Conservation (phyloP, 225 moss, liverwort and hornwort genomes). For the Straminergon stramineum region DNA sequence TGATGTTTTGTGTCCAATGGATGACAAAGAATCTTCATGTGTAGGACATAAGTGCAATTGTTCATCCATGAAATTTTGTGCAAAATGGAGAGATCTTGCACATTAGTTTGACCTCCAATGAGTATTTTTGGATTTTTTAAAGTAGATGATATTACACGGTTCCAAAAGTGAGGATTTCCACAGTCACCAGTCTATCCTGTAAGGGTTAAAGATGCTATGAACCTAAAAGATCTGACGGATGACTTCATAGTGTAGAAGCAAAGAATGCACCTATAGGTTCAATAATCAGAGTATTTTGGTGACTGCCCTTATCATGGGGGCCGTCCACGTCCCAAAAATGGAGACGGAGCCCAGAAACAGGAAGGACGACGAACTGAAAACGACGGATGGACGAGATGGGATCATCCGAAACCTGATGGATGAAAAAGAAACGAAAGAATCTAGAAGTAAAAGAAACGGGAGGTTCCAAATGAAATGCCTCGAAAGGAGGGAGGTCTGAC, state of each 20-base stretch:
- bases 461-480: background rate
- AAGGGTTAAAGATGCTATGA: too few relatives aligned
- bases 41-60: too few relatives aligned
- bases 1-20: too few relatives aligned
- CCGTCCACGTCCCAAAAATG: too few relatives aligned
- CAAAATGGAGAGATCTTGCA: too few relatives aligned
- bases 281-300: background rate
- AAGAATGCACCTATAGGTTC: background rate
- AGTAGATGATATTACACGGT: too few relatives aligned
- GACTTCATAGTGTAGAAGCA: background rate
- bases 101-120: too few relatives aligned
- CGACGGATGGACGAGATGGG: background rate
- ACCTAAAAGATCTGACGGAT: fast-evolving
- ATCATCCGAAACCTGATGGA: background rate
- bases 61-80: too few relatives aligned
- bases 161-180: too few relatives aligned
- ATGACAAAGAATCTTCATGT: too few relatives aligned
- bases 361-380: background rate
- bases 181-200: too few relatives aligned
- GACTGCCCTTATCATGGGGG: background rate
- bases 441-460: background rate
- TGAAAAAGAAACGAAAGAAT: background rate
- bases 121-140: too few relatives aligned
- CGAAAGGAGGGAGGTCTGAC: background rate
- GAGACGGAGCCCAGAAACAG: background rate